Base-by-base conservation (phyloP, 2,329 filamentous ascomycete genomes). In the Verticillium nubilum region DNA sequence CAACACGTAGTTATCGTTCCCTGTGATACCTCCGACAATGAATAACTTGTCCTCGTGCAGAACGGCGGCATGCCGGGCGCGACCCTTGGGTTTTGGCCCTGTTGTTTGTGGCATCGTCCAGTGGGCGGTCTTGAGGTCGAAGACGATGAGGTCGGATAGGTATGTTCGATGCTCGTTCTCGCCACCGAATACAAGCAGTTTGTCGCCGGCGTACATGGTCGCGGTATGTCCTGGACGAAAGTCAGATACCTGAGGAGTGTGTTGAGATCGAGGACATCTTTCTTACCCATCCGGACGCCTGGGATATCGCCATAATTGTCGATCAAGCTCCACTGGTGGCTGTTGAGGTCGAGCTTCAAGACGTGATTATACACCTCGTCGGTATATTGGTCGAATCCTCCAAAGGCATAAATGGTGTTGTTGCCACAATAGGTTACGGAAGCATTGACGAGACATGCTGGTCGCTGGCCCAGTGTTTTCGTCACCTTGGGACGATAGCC, bases 291-390 rank as follows among this genome's bases (percentile, higher is more conserved):
- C 65, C 94, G 87, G 56, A 98, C 94, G 15, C 94, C 94, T 4
- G 94, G 94, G 65, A 98, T 98, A 75, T 98, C 94, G 33, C 95
- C 95, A 78, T 97, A 99, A 75, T 99, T 99, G 76, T 98, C 95
- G 23, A 99, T 94, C 56, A 99, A 79, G 65, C 86, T 95, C 95
- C 95, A 99, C 72, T 95, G 91, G 66, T 95, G 87, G 63, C 89
- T 93, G 62, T 89, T 82, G 63, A 99, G 83, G 72, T 99, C 93
- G 57, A 99, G 78, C 67, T 87, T 88, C 64, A 99, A 80, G 50
- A 99, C 95, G 77, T 99, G 95, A 71, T 99, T 99, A 77, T 99
- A 99, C 19, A 99, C 91, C 78, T 99, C 95, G 73, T 99, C 95
- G 0, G 95, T 99, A 72, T 97, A 98, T 74, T 98, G 94, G 71